phyloP scores from a whole-genome alignment of 2,329 filamentous ascomycete species.

The Blastomyces emzantsi region DNA sequence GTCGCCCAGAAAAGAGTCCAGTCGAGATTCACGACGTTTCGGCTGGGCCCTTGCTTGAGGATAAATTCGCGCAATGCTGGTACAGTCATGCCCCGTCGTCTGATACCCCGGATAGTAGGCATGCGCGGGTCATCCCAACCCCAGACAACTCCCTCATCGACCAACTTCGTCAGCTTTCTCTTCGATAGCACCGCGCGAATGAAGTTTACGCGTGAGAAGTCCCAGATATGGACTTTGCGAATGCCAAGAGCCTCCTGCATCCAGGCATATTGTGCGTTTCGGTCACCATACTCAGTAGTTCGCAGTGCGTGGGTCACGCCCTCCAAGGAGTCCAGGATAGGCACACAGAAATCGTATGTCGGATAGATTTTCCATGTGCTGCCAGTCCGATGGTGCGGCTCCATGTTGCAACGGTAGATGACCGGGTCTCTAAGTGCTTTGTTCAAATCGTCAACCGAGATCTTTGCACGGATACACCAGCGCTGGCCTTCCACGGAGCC shows the following conservation, averaged over 20 bases:
- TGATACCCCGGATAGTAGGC: slow-evolving; percentile 43
- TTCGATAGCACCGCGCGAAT: slow-evolving; percentile 44
- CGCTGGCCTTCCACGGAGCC: slow-evolving; percentile 67
- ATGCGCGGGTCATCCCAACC: slow-evolving; percentile 46
- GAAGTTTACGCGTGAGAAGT: slow-evolving; percentile 47
- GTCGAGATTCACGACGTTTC: slow-evolving; percentile 35
- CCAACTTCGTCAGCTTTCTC: slow-evolving; percentile 44
- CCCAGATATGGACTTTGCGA: slow-evolving; percentile 42
- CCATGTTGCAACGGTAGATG: slow-evolving; percentile 85
- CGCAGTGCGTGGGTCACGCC: slow-evolving; percentile 57
- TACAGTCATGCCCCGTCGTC: slow-evolving; percentile 30
- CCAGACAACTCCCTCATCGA: slow-evolving; percentile 41
- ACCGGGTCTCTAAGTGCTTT: slow-evolving; percentile 94
- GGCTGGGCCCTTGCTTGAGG: slow-evolving; percentile 33
- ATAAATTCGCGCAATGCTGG: slow-evolving; percentile 32
- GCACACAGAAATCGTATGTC: slow-evolving; percentile 58
- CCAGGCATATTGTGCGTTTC: slow-evolving; percentile 46
- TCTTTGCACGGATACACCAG: slow-evolving; percentile 93
- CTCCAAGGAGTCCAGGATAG: slow-evolving; percentile 54
- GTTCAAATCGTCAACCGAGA: slow-evolving; percentile 85
- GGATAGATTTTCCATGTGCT: slow-evolving; percentile 58
- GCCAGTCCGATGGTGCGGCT: slow-evolving; percentile 55
- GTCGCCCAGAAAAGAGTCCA: slow-evolving; percentile 35
- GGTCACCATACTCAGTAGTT: slow-evolving; percentile 52
- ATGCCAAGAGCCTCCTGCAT: slow-evolving; percentile 41